Evolutionary conservation across 2,329 filamentous ascomycete genomes (phyloP), one percentile per base, ranked within the genome.

Genomic region (Juglanconis juglandina): DNA sequence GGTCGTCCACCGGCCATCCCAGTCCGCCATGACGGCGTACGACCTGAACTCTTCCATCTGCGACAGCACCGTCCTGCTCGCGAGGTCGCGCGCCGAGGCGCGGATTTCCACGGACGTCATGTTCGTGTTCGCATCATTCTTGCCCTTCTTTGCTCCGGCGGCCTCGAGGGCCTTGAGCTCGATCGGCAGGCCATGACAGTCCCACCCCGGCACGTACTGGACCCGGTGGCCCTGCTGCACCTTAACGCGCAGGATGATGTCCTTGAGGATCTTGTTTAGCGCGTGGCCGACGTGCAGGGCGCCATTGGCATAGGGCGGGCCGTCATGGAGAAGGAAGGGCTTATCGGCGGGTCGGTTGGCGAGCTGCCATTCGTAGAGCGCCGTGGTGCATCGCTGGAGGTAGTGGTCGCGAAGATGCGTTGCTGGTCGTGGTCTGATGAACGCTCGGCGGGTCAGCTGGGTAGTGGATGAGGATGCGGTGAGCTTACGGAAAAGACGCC

Each of bases 121-220:
- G 52, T 68, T 79, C 58, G 70, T 59, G 14, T 6, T 24, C 46
- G 37, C n/a, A 10, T 24, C 37, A 33, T 8, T 67, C 68, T 46
- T 68, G 72, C 66, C 58, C 8, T 24, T 44, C 17, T 17, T 17
- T 13, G 37, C 8, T 68, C 63, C 64, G 72, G 73, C 66, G 74
- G 70, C 75, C 68, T 90, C 89, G 14, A 99, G 82, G 32, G 93
- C 95, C 76, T 98, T 99, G 68, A 98, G 83, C 80, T 99, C 95
- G 70, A 99, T 99, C 1, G 95, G 95, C 53, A 99, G 82, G 0
- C 95, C 95, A 78, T 99, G 95, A 66, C 95, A 99, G 72, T 99
- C 96, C 95, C 95, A 99, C 50, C 95, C 94, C 2, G 95, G 95
- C 14, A 92, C 81, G 70, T 96, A 99, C 44, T 87, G 81, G 39